phyloP scores from a whole-genome alignment of 23 red algal genomes.

The Gracilaria domingensis region DNA sequence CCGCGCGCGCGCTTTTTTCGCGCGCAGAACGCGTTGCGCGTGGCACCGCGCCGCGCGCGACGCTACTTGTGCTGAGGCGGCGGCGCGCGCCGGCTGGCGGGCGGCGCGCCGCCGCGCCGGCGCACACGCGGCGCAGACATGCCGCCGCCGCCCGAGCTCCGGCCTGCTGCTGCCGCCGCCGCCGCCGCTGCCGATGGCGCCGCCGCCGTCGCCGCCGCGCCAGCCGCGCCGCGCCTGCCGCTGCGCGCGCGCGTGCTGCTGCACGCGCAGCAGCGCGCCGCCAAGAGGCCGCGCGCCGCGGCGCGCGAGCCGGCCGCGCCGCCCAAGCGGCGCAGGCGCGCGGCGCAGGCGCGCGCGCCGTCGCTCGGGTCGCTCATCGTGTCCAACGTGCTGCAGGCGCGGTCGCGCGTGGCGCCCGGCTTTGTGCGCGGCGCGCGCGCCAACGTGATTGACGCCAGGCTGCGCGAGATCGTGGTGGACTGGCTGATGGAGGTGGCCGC shows the following conservation, averaged over 20 bases:
- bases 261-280: not conserved
- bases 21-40: constrained; percentile 11
- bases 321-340: not conserved
- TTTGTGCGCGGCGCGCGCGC: not conserved
- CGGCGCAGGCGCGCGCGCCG: not conserved
- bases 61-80: not conserved
- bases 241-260: constrained; percentile 22
- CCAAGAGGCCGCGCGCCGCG: not conserved
- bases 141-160: not conserved
- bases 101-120: too few relatives aligned
- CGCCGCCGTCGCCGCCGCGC: not conserved
- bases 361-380: not conserved
- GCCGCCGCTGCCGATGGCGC: not conserved
- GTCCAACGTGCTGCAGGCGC: not conserved
- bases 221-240: not conserved
- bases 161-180: constrained; percentile 3
- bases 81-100: not conserved
- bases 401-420: not conserved
- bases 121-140: too few relatives aligned
- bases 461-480: constrained; percentile 55
- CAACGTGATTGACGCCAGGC: not conserved
- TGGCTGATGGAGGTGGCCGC: constrained; percentile 52
- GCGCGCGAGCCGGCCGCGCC: not conserved
- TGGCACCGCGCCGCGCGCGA: not conserved
- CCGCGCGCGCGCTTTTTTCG: too few relatives aligned